Base-by-base conservation (phyloP, 164 flowering plant genomes). In the Houttuynia cordata region DNA sequence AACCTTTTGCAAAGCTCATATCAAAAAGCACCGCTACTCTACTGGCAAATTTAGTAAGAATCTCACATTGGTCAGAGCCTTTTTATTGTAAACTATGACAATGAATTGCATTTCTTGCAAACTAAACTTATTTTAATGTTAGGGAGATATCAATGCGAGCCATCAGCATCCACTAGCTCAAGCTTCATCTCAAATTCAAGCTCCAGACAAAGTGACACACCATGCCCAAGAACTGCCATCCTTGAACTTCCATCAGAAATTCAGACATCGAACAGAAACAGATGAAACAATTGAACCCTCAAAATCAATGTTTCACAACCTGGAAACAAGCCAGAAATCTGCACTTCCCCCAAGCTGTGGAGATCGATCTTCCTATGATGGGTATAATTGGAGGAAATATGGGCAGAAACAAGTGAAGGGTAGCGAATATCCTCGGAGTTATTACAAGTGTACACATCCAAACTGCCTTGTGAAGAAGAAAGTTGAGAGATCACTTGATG, bases 391-490 rank as follows among this genome's bases (percentile, higher is more conserved):
- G 99, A 81, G 96, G 68, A 93, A 93, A 68, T 93, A 93, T 65
- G 99, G 99, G 51, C 99, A 93, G 64, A 93, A 93, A 74, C 99
- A 86, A 68, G 99, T 93, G 17, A 93, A 93, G 83, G 99, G 99
- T 61, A 93, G 99, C 40, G 91, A 88, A 63, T 84, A 75, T 51
- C 97, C 97, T 19, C 64, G 97, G 64, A 93, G 97, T 71, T 93
- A 93, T 64, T 93, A 90, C 65, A 90, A 83, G 68, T 90, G 99
- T 65, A 93, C 99, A 1, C 78, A 86, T 64, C 95, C 93, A 6
- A 88, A 79, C 59, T 93, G 99, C 73, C 88, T 86, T 0, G 93
- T 88, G 63, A 93, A 88, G 63, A 93, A 93, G 78, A 93, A 86
- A 69, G 95, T 90, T 18, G 99, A 93, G 69, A 80, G 89, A 73